Conservation (phyloP, 2,329 filamentous ascomycete genomes). For the Geoglossum cookeanum region DNA sequence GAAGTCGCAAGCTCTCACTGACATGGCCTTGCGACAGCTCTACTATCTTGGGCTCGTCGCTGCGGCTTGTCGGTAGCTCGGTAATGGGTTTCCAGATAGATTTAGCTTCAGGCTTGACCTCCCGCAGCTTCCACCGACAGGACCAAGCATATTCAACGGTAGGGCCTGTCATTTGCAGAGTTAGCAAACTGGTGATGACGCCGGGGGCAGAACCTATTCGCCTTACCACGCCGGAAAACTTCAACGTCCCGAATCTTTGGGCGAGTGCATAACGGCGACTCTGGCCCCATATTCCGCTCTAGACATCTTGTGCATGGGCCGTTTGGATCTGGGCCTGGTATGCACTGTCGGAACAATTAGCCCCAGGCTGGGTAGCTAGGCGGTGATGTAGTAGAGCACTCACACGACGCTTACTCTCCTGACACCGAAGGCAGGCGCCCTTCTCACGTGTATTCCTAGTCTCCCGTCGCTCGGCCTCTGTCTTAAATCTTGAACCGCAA, state of each 20-base stretch:
- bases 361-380: too few relatives aligned
- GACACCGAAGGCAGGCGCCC: not conserved
- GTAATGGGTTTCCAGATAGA: slow-evolving; percentile 1
- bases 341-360: not conserved
- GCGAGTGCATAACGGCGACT: not conserved
- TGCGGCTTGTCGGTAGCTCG: not conserved
- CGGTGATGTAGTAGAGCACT: not conserved
- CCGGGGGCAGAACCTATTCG: not conserved
- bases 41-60: not conserved
- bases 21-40: not conserved
- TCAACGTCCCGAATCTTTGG: not conserved
- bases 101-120: not conserved
- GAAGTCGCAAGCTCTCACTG: not conserved
- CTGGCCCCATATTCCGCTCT: not conserved
- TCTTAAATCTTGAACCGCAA: not conserved
- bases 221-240: not conserved
- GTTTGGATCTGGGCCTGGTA: not conserved
- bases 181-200: not conserved
- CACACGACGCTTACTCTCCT: not conserved
- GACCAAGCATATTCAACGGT: not conserved
- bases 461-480: not conserved
- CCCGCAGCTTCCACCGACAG: not conserved
- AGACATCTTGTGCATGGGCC: slow-evolving; percentile 1
- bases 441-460: not conserved
- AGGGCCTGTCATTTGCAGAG: not conserved